A percentile compares a stretch with the other conserved stretches of the same genome.
Evolutionary conservation across 495 filamentous ascomycete genomes (phyloP).

Genomic region (Bombardia bombarda): DNA sequence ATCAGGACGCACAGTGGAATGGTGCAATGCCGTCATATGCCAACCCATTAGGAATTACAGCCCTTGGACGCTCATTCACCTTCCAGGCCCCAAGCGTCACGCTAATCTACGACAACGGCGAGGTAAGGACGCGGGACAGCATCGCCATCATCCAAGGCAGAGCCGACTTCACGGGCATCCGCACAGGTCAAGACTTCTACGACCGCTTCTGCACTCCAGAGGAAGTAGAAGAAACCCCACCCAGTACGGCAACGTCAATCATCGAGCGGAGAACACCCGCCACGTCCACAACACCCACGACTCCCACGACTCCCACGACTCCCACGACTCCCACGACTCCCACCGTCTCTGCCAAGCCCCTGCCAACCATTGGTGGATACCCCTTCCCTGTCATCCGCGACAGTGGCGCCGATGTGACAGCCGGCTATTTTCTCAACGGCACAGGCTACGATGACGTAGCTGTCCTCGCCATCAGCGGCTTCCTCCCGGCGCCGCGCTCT

Average conservation of each 20-base stretch:
- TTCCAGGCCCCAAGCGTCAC: constrained; percentile 16
- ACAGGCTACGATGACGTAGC: constrained; percentile 34
- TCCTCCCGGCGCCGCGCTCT: constrained; percentile 12
- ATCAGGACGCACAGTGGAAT: constrained; percentile 29
- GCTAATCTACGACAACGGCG: constrained; percentile 18
- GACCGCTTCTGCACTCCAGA: constrained; percentile 21
- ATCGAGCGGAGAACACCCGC: neutral
- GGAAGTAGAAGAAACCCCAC: neutral
- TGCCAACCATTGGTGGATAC: constrained; percentile 12
- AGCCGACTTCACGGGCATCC: constrained; percentile 14
- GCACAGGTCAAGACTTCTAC: constrained; percentile 17
- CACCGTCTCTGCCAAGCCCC: neutral
- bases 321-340: too few species aligned
- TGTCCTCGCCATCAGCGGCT: constrained; percentile 21
- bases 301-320: too few species aligned
- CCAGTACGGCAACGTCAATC: neutral
- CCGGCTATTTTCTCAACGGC: constrained; percentile 32
- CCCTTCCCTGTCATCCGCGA: constrained; percentile 16
- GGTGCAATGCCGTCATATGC: constrained; percentile 10
- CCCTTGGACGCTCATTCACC: constrained; percentile 7
- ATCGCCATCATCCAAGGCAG: constrained; percentile 13
- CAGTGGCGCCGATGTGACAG: constrained; percentile 13
- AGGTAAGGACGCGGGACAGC: constrained; percentile 7
- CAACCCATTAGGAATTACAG: constrained; percentile 3
- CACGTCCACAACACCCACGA: too few species aligned